phyloP scores from a whole-genome alignment of 345 rosid genomes.

The Syzygium jambos region DNA sequence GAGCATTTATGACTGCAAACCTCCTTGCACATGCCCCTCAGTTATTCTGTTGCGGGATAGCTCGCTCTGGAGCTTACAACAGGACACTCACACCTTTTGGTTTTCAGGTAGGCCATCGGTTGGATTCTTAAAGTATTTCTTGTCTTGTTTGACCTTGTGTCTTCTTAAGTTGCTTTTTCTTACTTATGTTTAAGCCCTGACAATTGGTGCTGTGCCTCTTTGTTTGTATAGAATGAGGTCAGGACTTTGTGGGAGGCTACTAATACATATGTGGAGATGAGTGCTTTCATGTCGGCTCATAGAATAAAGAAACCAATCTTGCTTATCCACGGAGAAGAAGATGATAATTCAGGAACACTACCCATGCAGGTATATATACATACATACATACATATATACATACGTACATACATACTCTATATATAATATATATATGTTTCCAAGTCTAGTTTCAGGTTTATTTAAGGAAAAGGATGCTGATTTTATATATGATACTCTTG shows the following conservation, averaged over 20 bases:
- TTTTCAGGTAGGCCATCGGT: constrained; percentile 58
- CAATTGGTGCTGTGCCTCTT: background rate
- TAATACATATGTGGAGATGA: constrained; percentile 75
- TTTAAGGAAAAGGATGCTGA: background rate
- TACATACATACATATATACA: background rate
- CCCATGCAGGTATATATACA: constrained; percentile 86
- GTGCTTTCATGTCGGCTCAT: constrained; percentile 93
- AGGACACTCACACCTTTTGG: constrained; percentile 98
- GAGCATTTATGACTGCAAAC: constrained; percentile 98
- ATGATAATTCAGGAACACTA: constrained; percentile 84
- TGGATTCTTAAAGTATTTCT: background rate
- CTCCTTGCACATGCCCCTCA: constrained; percentile 96
- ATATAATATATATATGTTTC: background rate
- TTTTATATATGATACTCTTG: background rate
- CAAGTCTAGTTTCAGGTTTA: background rate
- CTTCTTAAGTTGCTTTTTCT: background rate
- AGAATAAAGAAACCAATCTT: constrained; percentile 94
- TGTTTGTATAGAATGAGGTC: constrained; percentile 69
- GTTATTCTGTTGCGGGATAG: constrained; percentile 89
- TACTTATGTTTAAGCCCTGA: background rate
- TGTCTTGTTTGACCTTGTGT: background rate
- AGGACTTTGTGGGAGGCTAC: constrained; percentile 98
- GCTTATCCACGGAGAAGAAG: constrained; percentile 98
- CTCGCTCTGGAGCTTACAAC: constrained; percentile 98
- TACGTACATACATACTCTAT: no score